Evolutionary conservation across 2,329 filamentous ascomycete genomes (phyloP).

Genomic region (Verticillium longisporum): DNA sequence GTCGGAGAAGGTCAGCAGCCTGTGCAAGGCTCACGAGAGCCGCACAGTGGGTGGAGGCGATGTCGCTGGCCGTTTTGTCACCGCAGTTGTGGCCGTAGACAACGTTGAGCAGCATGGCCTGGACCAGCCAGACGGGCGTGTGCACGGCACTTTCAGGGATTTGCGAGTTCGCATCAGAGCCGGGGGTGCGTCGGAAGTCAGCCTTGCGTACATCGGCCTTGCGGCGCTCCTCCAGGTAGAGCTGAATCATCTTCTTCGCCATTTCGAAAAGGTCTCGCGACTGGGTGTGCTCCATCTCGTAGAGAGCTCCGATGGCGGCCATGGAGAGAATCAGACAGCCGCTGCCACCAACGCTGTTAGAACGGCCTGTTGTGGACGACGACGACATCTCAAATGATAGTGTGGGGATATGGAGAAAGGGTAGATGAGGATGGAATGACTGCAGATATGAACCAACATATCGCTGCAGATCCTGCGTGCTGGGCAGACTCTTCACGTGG

Average conservation of each 20-base stretch:
- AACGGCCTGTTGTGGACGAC: constrained; percentile 23
- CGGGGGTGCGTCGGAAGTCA: constrained; percentile 45
- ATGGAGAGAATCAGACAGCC: constrained; percentile 84
- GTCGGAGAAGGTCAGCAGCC: constrained; percentile 65
- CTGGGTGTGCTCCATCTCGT: constrained; percentile 73
- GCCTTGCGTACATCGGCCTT: constrained; percentile 72
- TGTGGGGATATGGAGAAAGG: constrained; percentile 89
- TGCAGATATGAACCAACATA: constrained; percentile 86
- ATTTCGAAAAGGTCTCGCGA: constrained; percentile 86
- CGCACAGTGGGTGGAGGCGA: constrained; percentile 86
- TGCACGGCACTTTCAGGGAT: constrained; percentile 56
- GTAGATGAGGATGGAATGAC: constrained; percentile 89
- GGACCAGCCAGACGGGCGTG: constrained; percentile 89
- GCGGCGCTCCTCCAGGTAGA: constrained; percentile 85
- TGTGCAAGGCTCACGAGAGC: constrained; percentile 86
- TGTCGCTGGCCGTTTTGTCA: constrained; percentile 84
- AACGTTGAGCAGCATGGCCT: constrained; percentile 93
- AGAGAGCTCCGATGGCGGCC: constrained; percentile 67
- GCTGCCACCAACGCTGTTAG: constrained; percentile 52
- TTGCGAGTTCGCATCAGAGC: constrained; percentile 39
- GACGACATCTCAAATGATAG: constrained; percentile 80
- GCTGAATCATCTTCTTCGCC: constrained; percentile 90
- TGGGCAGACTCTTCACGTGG: constrained; percentile 59
- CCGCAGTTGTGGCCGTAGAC: constrained; percentile 94
- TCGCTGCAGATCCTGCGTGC: constrained; percentile 78